phyloP scores from a whole-genome alignment of 108 stramenopile species.

The Pseudonitzschia pungens region DNA sequence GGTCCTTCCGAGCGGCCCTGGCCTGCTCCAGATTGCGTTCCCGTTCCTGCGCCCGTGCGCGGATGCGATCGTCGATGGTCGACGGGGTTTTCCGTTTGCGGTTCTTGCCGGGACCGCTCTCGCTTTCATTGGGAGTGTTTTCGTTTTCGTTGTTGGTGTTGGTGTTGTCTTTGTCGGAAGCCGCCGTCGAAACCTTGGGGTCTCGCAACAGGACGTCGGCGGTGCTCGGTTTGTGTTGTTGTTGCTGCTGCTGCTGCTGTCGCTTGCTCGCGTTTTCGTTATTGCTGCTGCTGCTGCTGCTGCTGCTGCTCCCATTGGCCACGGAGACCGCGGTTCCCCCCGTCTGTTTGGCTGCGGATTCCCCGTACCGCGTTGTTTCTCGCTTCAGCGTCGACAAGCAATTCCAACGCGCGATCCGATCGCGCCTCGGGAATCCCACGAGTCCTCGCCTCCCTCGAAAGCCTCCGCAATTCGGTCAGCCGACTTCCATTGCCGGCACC shows the following conservation, averaged over 20 bases:
- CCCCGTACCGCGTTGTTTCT: background rate
- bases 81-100: background rate
- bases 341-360: slow-evolving; percentile 13
- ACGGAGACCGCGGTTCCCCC: background rate
- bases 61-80: slow-evolving; percentile 30
- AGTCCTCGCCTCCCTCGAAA: background rate
- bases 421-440: background rate
- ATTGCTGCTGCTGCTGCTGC: background rate
- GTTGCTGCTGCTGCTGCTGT: background rate
- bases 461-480: slow-evolving; percentile 9
- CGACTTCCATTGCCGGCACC: slow-evolving; percentile 3
- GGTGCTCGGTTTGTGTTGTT: background rate
- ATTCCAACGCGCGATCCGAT: background rate
- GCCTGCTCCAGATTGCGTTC: slow-evolving; percentile 13
- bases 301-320: no score
- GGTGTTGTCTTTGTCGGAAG: no score
- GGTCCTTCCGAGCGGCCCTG: slow-evolving; percentile 2
- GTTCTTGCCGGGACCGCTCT: background rate
- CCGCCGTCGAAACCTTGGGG: no score
- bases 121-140: background rate
- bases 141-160: no score
- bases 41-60: slow-evolving; percentile 22
- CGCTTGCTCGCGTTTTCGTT: background rate
- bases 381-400: background rate
- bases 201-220: no score